Base-by-base conservation (phyloP, 768 basidiomycete genomes). In the Serendipita indica region DNA sequence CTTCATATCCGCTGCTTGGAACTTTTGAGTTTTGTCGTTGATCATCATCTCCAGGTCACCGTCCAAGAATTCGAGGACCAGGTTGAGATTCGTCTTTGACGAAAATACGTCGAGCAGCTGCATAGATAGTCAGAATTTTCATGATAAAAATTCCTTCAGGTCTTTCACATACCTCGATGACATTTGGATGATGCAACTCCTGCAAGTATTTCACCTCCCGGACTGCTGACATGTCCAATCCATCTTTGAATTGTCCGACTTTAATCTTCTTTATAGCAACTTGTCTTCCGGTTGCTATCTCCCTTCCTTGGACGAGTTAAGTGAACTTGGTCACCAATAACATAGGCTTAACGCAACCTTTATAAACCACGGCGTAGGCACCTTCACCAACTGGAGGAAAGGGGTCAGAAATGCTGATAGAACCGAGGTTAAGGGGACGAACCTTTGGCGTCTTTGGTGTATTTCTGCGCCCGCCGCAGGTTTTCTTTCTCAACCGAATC, bases 241-340 rank as follows among this genome's bases (percentile, higher is more conserved):
- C 96, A 71, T 98, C 96, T 69, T 93, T 94, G 76, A 94, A 92
- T 65, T 88, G 87, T 3, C 92, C 91, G 13, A 93, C 85, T 66
- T 94, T 94, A 64, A 96, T 94, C 72, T 98, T 98, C 75, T 99
- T 99, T 65, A 99, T 94, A 59, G 96, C 96, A 0, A 97, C 83
- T 70, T 84, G 86, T n/a, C 82, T 75, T 30, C 82, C 82, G 2
- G 86, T 88, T 0, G 81, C 72, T 16, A 79, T 75, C 65, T 90
- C 85, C 62, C 83, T 76, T 25, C 88, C 89, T 91, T 62, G 39
- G 46, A 28, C 27, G 1, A 18, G 16, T 46, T 3, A 46, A 46
- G 0, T 7, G 34, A n/a, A 60, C 20, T 39, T 28, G 43, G 33
- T 27, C 28, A 0, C 13, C n/a, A 43, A 5, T 3, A 27, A 3